Percentiles rank a stretch among this genome's conserved stretches.
Conservation (phyloP, 208 protist genomes). For the Trichomonas tenax region DNA sequence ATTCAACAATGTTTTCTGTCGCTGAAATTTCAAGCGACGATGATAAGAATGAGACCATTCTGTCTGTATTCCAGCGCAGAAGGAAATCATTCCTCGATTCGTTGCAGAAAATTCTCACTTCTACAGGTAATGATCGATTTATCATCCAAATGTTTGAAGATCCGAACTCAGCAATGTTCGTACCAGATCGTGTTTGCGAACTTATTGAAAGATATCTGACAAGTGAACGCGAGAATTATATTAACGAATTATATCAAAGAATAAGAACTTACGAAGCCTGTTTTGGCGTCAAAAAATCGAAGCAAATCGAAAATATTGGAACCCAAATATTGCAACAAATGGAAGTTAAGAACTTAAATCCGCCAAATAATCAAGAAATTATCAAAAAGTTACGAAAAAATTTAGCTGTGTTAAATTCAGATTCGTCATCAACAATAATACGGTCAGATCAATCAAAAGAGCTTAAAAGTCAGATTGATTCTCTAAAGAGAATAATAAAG, state of each 20-base stretch:
- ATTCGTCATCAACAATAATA: neutral
- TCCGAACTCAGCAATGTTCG: neutral
- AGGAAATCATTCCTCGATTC: neutral
- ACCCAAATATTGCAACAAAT: neutral
- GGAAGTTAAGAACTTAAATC: neutral
- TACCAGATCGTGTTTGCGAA: constrained; percentile 13
- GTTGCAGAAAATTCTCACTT: neutral
- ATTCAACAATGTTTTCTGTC: no score
- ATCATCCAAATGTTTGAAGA: constrained; percentile 12
- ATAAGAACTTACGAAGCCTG: neutral
- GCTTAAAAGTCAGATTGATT: neutral
- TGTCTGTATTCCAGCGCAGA: neutral
- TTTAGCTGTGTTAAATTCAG: neutral
- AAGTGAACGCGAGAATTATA: neutral
- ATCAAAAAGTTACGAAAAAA: neutral
- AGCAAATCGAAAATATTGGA: neutral
- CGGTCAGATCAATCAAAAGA: neutral
- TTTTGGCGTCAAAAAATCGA: neutral
- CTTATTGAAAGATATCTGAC: neutral
- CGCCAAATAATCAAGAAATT: no score
- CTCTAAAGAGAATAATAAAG: neutral
- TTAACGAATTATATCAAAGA: neutral
- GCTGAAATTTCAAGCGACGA: neutral
- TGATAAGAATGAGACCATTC: neutral
- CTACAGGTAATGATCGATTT: neutral